A percentile compares a stretch with the other conserved stretches of the same genome.
phyloP scores from a whole-genome alignment of 495 filamentous ascomycete genomes.

The Penicillium ucsense region DNA sequence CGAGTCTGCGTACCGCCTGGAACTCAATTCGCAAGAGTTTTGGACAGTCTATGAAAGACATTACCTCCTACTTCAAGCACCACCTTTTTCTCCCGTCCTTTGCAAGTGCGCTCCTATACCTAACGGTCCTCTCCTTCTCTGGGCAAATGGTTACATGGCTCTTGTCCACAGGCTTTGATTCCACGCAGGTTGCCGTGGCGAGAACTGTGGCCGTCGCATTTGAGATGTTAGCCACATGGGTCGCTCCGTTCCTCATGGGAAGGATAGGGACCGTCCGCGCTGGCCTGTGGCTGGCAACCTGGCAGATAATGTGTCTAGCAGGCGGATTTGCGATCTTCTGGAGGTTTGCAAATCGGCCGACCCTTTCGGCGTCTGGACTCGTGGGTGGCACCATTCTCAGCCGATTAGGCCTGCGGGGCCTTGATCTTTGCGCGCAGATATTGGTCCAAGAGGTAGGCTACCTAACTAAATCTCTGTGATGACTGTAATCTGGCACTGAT shows the following conservation, averaged over 20 bases:
- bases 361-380: conserved; percentile 25
- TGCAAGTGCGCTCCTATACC: conserved; percentile 27
- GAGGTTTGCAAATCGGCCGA: conserved; percentile 22
- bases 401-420: conserved; percentile 47
- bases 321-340: conserved; percentile 7
- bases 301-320: conserved; percentile 37
- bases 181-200: conserved; percentile 27
- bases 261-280: conserved; percentile 37
- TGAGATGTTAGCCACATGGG: conserved; percentile 43
- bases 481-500: neutral
- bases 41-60: conserved; percentile 1
- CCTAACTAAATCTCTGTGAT: neutral
- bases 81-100: conserved; percentile 28
- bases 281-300: conserved; percentile 45
- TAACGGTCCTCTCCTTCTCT: conserved; percentile 33
- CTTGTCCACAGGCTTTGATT: conserved; percentile 22
- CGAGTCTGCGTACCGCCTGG: neutral
- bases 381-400: conserved; percentile 35
- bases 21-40: neutral
- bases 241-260: conserved; percentile 35
- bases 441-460: conserved; percentile 44
- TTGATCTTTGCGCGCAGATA: conserved; percentile 45
- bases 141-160: conserved; percentile 37
- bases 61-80: conserved; percentile 18
- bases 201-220: conserved; percentile 26